These are phyloP conservation scores for Phytophthora hibernalis DNA, from an alignment of 352 stramenopile species.

Conservation along the genomic window DNA sequence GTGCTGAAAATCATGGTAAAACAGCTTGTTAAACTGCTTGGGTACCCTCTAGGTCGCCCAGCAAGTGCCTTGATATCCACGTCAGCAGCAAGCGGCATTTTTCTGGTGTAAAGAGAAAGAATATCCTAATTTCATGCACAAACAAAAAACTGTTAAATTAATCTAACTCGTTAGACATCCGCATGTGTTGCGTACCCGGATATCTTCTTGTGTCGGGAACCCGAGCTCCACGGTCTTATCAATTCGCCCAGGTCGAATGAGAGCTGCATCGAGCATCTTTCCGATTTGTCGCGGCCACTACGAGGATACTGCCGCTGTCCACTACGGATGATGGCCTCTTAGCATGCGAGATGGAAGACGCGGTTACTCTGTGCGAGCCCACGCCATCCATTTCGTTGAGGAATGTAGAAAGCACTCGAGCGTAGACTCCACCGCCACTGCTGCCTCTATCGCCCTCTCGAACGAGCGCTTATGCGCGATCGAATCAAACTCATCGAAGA, in stretches of 20 bases:
- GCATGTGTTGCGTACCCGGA: slow-evolving; percentile 27
- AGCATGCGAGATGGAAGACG: slow-evolving; percentile 24
- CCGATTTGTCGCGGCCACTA: slow-evolving; percentile 81
- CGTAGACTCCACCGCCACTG: slow-evolving; percentile 68
- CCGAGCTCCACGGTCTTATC: slow-evolving; percentile 75
- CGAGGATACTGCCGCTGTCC: slow-evolving; percentile 55
- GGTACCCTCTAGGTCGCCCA: slow-evolving; percentile 46
- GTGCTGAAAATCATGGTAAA: neutral
- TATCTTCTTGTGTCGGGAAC: slow-evolving; percentile 60
- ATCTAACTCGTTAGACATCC: neutral
- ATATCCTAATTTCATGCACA: slow-evolving; percentile 56
- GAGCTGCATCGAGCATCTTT: slow-evolving; percentile 68
- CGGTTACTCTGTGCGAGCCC: slow-evolving; percentile 36
- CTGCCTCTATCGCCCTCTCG: slow-evolving; percentile 43
- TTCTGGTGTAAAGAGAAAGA: slow-evolving; percentile 63
- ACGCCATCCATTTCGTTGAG: slow-evolving; percentile 90
- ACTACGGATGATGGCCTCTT: slow-evolving; percentile 9
- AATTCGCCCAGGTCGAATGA: slow-evolving; percentile 82
- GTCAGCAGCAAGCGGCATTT: slow-evolving; percentile 72
- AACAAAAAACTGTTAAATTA: slow-evolving; percentile 12
- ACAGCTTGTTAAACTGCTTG: slow-evolving; percentile 2
- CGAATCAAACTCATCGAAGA: slow-evolving; percentile 90
- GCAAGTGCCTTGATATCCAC: slow-evolving; percentile 60
- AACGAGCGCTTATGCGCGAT: slow-evolving; percentile 84
- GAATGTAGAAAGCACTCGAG: slow-evolving; percentile 83